Evolutionary conservation across 345 rosid genomes (phyloP).

Genomic region (Clausena lansium): DNA sequence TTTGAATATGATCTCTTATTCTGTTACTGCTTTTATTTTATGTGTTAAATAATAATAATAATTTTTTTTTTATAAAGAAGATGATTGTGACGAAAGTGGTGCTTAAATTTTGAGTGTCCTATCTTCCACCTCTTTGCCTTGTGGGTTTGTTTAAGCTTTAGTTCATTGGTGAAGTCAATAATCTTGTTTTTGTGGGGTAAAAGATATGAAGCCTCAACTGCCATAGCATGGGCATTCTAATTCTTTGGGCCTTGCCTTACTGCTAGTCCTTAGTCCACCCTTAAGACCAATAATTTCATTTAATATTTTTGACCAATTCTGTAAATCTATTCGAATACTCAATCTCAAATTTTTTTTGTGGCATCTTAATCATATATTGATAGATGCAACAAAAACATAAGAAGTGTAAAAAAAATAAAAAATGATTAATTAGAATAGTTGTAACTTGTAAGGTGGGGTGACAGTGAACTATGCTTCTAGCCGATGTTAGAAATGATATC

Average conservation of each 20-base stretch:
- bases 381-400: too few relatives aligned
- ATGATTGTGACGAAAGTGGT: constrained; percentile 6
- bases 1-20: too few relatives aligned
- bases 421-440: too few relatives aligned
- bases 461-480: too few relatives aligned
- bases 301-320: not conserved
- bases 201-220: not conserved
- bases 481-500: too few relatives aligned
- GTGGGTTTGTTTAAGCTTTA: constrained; percentile 28
- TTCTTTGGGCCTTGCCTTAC: not conserved
- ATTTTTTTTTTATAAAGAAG: not conserved
- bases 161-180: constrained; percentile 36
- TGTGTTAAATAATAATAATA: not conserved
- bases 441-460: too few relatives aligned
- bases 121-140: not conserved
- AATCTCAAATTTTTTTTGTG: too few relatives aligned
- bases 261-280: not conserved
- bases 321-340: not conserved
- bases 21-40: too few relatives aligned
- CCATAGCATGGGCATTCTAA: constrained; percentile 17
- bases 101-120: constrained; percentile 21
- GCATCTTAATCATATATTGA: too few relatives aligned
- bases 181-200: constrained; percentile 24
- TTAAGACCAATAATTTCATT: not conserved
- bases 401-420: too few relatives aligned